Base-by-base conservation (phyloP, 371 early-diverging fungal species). In the Mucor lusitanicus region DNA sequence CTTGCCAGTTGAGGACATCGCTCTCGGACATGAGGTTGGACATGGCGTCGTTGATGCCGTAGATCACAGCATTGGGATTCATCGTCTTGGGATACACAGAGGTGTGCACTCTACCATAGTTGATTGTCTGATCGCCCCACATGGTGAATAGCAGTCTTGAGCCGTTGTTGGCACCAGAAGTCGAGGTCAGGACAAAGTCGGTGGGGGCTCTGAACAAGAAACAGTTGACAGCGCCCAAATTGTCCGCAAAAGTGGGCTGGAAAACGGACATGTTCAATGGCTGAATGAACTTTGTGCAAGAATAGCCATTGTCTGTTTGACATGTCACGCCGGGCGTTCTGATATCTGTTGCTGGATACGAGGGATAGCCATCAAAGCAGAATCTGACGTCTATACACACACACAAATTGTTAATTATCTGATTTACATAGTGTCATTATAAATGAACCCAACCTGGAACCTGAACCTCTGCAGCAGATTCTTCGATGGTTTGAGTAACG, bases 141-240 rank as follows among this genome's bases (percentile, higher is more conserved):
- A 77, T 37, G 5, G 69, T 73, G 42, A 83, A 83, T 19, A 80
- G 25, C 48, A 83, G 33, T 19, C 72, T 73, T 1, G 83, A 75
- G 3, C 83, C 83, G 58, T 79, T 77, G 59, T 83, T 83, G 23
- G 61, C 59, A 42, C 83, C 83, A 7, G 83, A 80, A 2, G 83
- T 80, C 12, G 72, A 63, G 2, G 76, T 73, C 58, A 83, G 37
- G 53, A 74, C 62, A 67, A 83, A 83, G 33, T 65, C 53, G 1
- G 53, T 39, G 33, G 77, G 74, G 0, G 79, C 63, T 40, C 79
- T 75, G 72, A 80, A 83, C 8, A 80, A 60, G 65, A 65, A 83
- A 28, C 83, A 83, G 30, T 64, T 67, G 65, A 83, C 77, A 15
- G 64, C 40, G 15, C 83, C 83, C n/a, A 83, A 72, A 44, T 77